Percentiles rank a stretch among this genome's conserved stretches.
These are phyloP conservation scores for Cladophialophora carrionii DNA, from an alignment of 2,329 filamentous ascomycete species.

Conservation along the genomic window DNA sequence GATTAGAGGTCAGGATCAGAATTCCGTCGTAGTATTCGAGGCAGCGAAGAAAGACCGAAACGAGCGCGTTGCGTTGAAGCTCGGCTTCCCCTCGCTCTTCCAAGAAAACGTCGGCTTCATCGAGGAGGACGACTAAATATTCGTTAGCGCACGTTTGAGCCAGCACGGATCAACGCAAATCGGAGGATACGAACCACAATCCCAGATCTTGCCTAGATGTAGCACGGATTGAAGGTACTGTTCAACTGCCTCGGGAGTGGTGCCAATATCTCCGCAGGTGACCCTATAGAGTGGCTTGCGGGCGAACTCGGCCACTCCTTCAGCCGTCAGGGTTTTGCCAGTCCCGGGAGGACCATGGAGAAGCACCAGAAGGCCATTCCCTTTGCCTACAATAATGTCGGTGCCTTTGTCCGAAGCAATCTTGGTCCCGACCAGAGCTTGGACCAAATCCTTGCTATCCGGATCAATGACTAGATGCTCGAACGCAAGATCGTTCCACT, in stretches of 20 bases:
- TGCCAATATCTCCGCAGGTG: slow-evolving; percentile 49
- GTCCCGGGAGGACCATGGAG: slow-evolving; percentile 47
- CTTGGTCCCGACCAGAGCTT: slow-evolving; percentile 40
- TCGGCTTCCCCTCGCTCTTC: slow-evolving; percentile 34
- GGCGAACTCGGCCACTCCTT: slow-evolving; percentile 47
- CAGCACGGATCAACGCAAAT: no score
- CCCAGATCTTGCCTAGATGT: slow-evolving; percentile 45
- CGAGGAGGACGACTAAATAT: slow-evolving; percentile 41
- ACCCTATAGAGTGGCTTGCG: slow-evolving; percentile 48
- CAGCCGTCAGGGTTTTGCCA: slow-evolving; percentile 49
- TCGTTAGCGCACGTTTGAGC: no score
- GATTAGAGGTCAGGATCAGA: slow-evolving; percentile 55
- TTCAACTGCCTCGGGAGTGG: slow-evolving; percentile 44
- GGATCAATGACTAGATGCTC: neutral
- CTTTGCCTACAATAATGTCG: slow-evolving; percentile 47
- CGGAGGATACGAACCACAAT: no score
- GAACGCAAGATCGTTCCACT: neutral
- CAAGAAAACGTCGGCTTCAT: slow-evolving; percentile 42
- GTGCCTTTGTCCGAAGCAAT: slow-evolving; percentile 36
- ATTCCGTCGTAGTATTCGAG: slow-evolving; percentile 49
- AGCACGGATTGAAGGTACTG: slow-evolving; percentile 46
- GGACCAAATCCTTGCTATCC: slow-evolving; percentile 45
- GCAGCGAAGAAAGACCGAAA: slow-evolving; percentile 44
- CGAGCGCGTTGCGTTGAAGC: slow-evolving; percentile 38
- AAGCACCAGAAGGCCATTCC: slow-evolving; percentile 45